Conservation (phyloP, 2,329 filamentous ascomycete species). For the Allantophomopsis cytisporea region DNA sequence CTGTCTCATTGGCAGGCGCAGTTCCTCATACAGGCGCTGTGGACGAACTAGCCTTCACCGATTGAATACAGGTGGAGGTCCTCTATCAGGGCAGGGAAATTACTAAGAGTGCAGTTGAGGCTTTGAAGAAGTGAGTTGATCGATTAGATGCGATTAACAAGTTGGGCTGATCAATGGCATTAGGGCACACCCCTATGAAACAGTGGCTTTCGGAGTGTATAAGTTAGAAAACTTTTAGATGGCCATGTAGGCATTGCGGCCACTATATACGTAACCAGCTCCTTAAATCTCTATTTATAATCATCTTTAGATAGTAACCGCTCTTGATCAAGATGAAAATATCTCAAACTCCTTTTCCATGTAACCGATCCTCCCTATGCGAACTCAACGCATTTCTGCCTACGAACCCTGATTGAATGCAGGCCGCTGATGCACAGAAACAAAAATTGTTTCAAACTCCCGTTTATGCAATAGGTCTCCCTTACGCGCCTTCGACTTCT, state of each 20-base stretch:
- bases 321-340: no score
- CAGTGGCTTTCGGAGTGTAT: conserved; percentile 32
- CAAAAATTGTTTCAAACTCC: no score
- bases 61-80: conserved; percentile 49
- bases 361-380: no score
- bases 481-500: conserved; percentile 5
- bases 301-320: conserved; percentile 3
- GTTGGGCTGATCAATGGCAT: conserved; percentile 7
- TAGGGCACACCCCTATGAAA: conserved; percentile 34
- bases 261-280: no score
- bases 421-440: no score
- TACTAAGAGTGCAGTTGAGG: conserved; percentile 39
- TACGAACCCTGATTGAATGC: no score
- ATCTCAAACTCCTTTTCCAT: no score
- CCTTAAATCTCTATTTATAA: background rate
- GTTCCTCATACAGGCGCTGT: conserved; percentile 47
- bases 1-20: conserved; percentile 35
- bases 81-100: conserved; percentile 44
- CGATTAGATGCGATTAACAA: background rate
- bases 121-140: conserved; percentile 44
- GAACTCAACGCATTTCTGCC: no score
- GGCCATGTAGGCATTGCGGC: background rate
- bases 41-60: conserved; percentile 40
- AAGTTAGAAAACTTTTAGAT: conserved; percentile 30
- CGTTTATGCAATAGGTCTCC: no score